Conservation (phyloP, 2,329 filamentous ascomycete genomes). For the Pezicula rhizophila region DNA sequence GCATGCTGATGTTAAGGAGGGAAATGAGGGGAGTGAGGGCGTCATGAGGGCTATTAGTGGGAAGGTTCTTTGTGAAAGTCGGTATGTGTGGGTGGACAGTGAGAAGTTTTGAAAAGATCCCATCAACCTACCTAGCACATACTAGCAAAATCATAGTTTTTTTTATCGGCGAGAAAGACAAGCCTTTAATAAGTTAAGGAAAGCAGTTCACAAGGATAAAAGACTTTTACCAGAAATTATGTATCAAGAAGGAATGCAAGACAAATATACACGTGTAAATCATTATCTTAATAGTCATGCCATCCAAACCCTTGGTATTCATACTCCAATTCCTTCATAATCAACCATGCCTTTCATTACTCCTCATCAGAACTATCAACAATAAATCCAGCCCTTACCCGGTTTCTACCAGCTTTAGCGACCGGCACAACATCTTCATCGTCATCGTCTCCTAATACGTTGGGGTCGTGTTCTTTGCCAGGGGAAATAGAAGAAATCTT, state of each 20-base stretch:
- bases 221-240: too few species aligned
- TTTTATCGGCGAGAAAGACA: too few species aligned
- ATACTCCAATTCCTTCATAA: too few species aligned
- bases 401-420: conserved; percentile 24
- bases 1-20: conserved; percentile 24
- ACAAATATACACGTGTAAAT: too few species aligned
- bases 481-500: conserved; percentile 19
- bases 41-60: conserved; percentile 22
- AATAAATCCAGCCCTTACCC: conserved; percentile 48
- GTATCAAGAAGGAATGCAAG: too few species aligned
- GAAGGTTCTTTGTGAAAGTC: conserved; percentile 8
- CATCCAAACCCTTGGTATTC: too few species aligned
- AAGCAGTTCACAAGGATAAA: too few species aligned
- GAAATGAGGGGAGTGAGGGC: conserved; percentile 24
- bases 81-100: conserved; percentile 23
- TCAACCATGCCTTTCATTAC: conserved; percentile 7
- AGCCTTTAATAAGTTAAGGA: too few species aligned
- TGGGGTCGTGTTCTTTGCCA: conserved; percentile 16
- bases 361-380: conserved; percentile 51
- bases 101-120: conserved; percentile 6
- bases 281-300: too few species aligned
- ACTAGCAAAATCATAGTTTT: too few species aligned
- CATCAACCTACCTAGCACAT: too few species aligned
- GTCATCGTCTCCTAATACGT: conserved; percentile 26
- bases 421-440: conserved; percentile 36